These are phyloP conservation scores for Thalassiosira livingstoniorum DNA, from an alignment of 352 stramenopile genomes.

Conservation along the genomic window DNA sequence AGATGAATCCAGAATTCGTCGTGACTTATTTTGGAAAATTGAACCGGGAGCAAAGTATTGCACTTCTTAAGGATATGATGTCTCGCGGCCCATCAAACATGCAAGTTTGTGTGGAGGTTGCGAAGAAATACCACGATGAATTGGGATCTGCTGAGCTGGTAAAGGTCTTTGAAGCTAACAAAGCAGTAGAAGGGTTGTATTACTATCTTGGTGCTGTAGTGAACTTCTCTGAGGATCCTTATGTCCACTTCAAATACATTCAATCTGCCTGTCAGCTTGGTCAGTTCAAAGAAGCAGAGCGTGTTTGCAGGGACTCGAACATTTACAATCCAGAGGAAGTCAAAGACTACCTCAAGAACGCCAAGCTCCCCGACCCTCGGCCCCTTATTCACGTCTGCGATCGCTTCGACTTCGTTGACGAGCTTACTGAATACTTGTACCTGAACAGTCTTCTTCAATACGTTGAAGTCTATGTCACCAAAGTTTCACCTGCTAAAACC, in stretches of 20 bases:
- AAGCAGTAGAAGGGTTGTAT: conserved; percentile 98
- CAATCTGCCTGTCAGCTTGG: conserved; percentile 99
- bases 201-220: conserved; percentile 99
- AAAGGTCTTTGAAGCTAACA: conserved; percentile 99
- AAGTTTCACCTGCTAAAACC: conserved; percentile 98
- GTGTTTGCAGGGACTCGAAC: conserved; percentile 99
- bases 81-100: conserved; percentile 94
- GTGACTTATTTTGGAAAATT: conserved; percentile 99
- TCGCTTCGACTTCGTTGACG: conserved; percentile 98
- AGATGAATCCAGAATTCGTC: conserved; percentile 96
- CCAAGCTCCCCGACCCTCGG: conserved; percentile 98
- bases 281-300: conserved; percentile 99
- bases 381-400: conserved; percentile 99
- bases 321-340: conserved; percentile 99
- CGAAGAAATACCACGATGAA: conserved; percentile 93
- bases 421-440: conserved; percentile 99
- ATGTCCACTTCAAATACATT: conserved; percentile 99
- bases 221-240: conserved; percentile 96
- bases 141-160: conserved; percentile 96
- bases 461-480: conserved; percentile 99
- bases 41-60: conserved; percentile 96
- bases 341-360: conserved; percentile 99
- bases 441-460: conserved; percentile 99
- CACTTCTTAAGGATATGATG: conserved; percentile 98
- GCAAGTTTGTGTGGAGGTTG: conserved; percentile 98